A percentile compares a stretch with the other conserved stretches of the same genome.
These are phyloP conservation scores for Jaapia argillacea DNA, from an alignment of 768 basidiomycete species.

Conservation along the genomic window DNA sequence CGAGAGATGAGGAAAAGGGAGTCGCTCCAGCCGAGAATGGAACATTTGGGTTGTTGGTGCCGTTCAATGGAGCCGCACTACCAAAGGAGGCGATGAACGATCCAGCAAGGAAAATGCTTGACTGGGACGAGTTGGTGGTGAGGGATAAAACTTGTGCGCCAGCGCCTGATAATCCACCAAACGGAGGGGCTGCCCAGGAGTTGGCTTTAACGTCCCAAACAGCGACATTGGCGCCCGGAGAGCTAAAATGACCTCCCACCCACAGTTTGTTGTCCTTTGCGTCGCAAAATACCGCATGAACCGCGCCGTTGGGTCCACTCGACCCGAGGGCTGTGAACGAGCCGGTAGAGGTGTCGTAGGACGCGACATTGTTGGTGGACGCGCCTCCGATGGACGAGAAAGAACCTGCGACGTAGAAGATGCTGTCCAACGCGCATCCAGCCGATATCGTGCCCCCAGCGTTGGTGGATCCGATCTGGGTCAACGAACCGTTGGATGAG, in stretches of 20 bases:
- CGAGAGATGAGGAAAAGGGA: constrained; percentile 83
- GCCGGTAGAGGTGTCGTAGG: constrained; percentile 53
- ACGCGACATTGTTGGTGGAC: constrained; percentile 61
- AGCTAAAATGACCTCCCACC: constrained; percentile 70
- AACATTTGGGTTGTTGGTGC: constrained; percentile 77
- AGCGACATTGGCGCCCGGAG: constrained; percentile 58
- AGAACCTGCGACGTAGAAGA: constrained; percentile 74
- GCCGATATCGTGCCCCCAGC: constrained; percentile 67
- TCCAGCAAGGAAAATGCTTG: constrained; percentile 80
- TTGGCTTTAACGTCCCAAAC: constrained; percentile 53
- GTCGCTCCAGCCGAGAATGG: constrained; percentile 76
- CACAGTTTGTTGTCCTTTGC: constrained; percentile 51
- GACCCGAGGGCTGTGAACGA: constrained; percentile 54
- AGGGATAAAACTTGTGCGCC: constrained; percentile 68
- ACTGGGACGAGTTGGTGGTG: constrained; percentile 55
- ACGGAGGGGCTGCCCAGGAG: constrained; percentile 72
- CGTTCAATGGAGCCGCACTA: constrained; percentile 38
- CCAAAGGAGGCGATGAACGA: constrained; percentile 77
- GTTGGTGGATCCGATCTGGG: constrained; percentile 68
- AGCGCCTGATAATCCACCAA: constrained; percentile 71
- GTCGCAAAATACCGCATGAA: constrained; percentile 78
- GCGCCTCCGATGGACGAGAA: constrained; percentile 64
- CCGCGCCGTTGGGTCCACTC: constrained; percentile 62
- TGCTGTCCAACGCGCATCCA: constrained; percentile 58
- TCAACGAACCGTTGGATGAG: constrained; percentile 52